Evolutionary conservation across 257 asterid genomes (phyloP).

Genomic region (Solanum chiquidenum): DNA sequence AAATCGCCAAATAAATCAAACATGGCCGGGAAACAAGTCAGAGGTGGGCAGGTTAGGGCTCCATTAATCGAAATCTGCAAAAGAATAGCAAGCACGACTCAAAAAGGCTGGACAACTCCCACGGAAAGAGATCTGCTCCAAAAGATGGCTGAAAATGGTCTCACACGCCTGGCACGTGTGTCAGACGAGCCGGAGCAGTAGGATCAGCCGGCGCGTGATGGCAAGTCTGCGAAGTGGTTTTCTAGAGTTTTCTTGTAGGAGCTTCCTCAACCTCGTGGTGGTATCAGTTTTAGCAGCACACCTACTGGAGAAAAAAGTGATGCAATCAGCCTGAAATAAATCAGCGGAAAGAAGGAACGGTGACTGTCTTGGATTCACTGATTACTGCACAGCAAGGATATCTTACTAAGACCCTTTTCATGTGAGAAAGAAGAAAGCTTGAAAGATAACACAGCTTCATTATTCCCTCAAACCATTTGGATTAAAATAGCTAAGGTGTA

Average conservation of each 20-base stretch:
- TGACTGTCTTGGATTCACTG: background rate
- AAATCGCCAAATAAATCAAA: background rate
- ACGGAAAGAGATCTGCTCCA: background rate
- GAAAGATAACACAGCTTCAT: background rate
- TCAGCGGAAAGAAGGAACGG: background rate
- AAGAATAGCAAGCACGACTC: background rate
- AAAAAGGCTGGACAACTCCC: background rate
- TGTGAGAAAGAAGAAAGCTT: background rate
- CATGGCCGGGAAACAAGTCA: background rate
- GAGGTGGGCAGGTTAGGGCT: background rate
- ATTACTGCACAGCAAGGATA: background rate
- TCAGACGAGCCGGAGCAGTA: background rate
- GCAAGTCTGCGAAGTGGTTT: background rate
- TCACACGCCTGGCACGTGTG: background rate
- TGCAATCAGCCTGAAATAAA: background rate
- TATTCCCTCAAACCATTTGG: background rate
- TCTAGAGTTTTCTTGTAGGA: background rate
- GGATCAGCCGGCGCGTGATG: background rate
- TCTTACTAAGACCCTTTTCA: background rate
- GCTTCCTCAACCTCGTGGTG: background rate
- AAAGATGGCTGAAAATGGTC: background rate
- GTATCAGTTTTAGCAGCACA: background rate
- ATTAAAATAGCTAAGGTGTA: background rate
- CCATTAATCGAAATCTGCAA: background rate
- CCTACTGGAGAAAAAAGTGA: background rate